Percentiles rank a stretch among this genome's conserved stretches.
phyloP scores from a whole-genome alignment of 768 basidiomycete species.

The Obba rivulosa region DNA sequence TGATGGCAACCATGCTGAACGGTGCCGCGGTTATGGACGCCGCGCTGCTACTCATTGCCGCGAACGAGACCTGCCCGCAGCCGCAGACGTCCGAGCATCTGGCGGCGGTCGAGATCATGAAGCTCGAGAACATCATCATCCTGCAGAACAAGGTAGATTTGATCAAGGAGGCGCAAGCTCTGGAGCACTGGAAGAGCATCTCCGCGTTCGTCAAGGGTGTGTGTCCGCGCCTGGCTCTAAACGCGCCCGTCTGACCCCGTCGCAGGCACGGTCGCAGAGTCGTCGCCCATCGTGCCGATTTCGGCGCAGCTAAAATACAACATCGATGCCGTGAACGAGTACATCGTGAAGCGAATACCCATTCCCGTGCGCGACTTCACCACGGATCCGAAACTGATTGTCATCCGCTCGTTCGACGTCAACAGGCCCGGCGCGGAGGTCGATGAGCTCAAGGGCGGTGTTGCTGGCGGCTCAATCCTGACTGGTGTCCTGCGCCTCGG shows the following conservation, averaged over 20 bases:
- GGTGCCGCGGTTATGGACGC: slow-evolving; percentile 99
- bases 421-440: slow-evolving; percentile 99
- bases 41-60: slow-evolving; percentile 90
- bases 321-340: slow-evolving; percentile 98
- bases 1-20: slow-evolving; percentile 99
- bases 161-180: slow-evolving; percentile 90
- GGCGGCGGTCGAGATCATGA: slow-evolving; percentile 99
- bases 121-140: slow-evolving; percentile 95
- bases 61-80: slow-evolving; percentile 98
- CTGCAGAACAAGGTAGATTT: slow-evolving; percentile 98
- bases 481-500: slow-evolving; percentile 88
- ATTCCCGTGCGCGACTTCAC: slow-evolving; percentile 92
- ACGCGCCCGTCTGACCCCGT: background rate
- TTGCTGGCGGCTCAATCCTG: slow-evolving; percentile 95
- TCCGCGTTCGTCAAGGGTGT: slow-evolving; percentile 90
- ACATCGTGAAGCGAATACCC: slow-evolving; percentile 95
- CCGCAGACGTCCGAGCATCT: slow-evolving; percentile 99
- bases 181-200: slow-evolving; percentile 96
- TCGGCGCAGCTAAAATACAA: slow-evolving; percentile 99
- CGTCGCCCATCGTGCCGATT: slow-evolving; percentile 97
- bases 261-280: slow-evolving; percentile 91
- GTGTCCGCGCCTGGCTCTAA: slow-evolving; percentile 8
- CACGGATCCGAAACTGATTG: slow-evolving; percentile 88
- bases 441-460: slow-evolving; percentile 95
- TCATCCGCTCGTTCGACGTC: slow-evolving; percentile 99